Evolutionary conservation across 2,329 filamentous ascomycete genomes (phyloP).

Genomic region (Drechslera avenae): DNA sequence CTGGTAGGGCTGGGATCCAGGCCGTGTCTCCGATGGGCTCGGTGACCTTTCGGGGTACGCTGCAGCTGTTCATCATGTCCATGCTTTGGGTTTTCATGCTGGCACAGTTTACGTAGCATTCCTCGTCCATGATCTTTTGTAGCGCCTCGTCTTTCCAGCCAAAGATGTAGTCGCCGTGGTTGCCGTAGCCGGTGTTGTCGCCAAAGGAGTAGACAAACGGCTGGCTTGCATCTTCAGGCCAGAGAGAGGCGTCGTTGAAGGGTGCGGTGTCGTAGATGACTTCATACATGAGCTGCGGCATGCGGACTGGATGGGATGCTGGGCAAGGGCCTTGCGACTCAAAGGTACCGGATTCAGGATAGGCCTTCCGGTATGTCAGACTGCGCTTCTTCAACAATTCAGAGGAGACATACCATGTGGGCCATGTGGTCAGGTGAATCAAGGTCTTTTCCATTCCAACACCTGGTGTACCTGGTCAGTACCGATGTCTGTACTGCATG

Average conservation of each 20-base stretch:
- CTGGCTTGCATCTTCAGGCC: conserved; percentile 40
- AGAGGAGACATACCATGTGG: conserved; percentile 21
- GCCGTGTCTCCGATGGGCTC: conserved; percentile 53
- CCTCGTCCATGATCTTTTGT: conserved; percentile 50
- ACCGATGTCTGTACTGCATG: neutral
- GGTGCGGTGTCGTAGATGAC: conserved; percentile 45
- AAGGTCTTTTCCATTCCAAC: conserved; percentile 33
- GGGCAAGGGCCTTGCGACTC: conserved; percentile 58
- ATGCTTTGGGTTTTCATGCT: conserved; percentile 54
- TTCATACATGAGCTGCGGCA: conserved; percentile 35
- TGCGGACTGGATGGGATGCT: conserved; percentile 49
- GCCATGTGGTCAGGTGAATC: conserved; percentile 34
- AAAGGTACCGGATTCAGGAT: conserved; percentile 29
- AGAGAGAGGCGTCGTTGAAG: conserved; percentile 31
- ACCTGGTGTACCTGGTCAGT: conserved; percentile 49
- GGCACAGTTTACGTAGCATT: conserved; percentile 46
- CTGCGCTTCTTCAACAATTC: neutral
- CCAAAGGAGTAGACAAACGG: conserved; percentile 35
- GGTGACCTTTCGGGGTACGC: conserved; percentile 52
- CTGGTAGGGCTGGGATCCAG: conserved; percentile 13
- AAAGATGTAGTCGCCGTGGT: conserved; percentile 60
- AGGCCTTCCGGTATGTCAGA: conserved; percentile 11
- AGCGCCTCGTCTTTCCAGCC: conserved; percentile 58
- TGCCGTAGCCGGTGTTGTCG: conserved; percentile 55
- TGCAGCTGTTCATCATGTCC: conserved; percentile 55